Conservation (phyloP, 108 stramenopile species). For the Parietichytrium sp. region DNA sequence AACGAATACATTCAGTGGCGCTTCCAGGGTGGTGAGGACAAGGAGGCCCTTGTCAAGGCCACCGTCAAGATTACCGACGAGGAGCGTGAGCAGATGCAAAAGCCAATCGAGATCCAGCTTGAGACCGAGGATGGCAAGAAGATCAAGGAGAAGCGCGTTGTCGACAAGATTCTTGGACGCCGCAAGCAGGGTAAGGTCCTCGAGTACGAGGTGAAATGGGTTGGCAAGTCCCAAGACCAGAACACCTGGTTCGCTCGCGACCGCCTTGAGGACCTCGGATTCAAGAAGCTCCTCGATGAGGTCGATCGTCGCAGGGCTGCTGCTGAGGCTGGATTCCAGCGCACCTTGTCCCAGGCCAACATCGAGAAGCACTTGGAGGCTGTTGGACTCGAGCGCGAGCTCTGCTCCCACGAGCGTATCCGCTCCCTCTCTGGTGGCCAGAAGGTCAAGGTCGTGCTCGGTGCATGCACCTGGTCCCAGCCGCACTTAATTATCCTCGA, state of each 20-base stretch:
- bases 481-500: conserved; percentile 97
- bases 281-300: conserved; percentile 93
- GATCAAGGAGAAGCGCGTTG: conserved; percentile 92
- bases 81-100: conserved; percentile 87
- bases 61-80: conserved; percentile 92
- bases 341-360: conserved; percentile 91
- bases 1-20: conserved; percentile 99
- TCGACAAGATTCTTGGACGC: conserved; percentile 87
- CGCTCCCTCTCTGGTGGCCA: conserved; percentile 95
- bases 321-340: conserved; percentile 82
- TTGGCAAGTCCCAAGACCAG: conserved; percentile 49
- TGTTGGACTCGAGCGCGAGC: conserved; percentile 92
- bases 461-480: conserved; percentile 98
- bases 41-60: conserved; percentile 85
- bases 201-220: conserved; percentile 84
- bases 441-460: conserved; percentile 99
- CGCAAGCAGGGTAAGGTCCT: conserved; percentile 93
- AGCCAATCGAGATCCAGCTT: conserved; percentile 84
- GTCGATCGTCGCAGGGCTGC: conserved; percentile 97
- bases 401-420: conserved; percentile 98
- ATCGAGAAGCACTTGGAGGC: conserved; percentile 96
- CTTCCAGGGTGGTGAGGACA: conserved; percentile 97
- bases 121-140: conserved; percentile 93
- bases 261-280: conserved; percentile 77
- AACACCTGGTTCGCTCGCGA: conserved; percentile 81